Percentiles rank a stretch among this genome's conserved stretches.
Evolutionary conservation across 192 early-diverging fungal species (phyloP).

Genomic region (Mortierella alpina): DNA sequence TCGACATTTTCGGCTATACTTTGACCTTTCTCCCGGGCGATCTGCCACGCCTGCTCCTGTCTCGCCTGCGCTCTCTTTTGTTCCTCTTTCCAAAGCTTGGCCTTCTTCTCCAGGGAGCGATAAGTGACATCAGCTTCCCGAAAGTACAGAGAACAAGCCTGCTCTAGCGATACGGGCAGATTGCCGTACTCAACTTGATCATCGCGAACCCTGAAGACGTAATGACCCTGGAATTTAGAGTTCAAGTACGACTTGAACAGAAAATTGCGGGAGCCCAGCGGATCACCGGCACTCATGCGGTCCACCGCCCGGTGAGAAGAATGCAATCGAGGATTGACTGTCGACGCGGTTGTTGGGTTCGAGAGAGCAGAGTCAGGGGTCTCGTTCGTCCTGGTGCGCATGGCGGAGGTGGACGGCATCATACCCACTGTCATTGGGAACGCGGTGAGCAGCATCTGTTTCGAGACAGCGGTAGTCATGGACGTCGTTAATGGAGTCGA

Average conservation of each 20-base stretch:
- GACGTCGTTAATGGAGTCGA: background rate
- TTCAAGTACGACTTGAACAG: conserved; percentile 40
- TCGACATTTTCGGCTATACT: too few relatives aligned
- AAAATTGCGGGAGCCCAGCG: conserved; percentile 11
- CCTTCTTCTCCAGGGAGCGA: conserved; percentile 18
- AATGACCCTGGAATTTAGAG: conserved; percentile 43
- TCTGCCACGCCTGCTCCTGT: conserved; percentile 6
- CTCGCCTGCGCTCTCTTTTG: background rate
- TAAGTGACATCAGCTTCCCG: conserved; percentile 33
- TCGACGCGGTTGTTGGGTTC: too few relatives aligned
- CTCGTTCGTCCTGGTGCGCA: too few relatives aligned
- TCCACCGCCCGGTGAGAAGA: too few relatives aligned
- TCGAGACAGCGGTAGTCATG: background rate
- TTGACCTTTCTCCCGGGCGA: too few relatives aligned
- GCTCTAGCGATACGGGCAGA: conserved; percentile 17
- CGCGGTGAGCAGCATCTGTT: background rate
- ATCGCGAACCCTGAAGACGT: conserved; percentile 15
- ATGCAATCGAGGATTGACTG: too few relatives aligned
- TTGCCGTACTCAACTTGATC: conserved; percentile 28
- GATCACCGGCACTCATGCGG: background rate
- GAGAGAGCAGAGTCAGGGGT: too few relatives aligned
- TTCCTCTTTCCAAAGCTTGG: conserved; percentile 28
- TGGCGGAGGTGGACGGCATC: background rate
- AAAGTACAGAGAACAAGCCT: conserved; percentile 45
- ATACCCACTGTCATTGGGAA: background rate